These are phyloP conservation scores for Laetiporus sulphureus DNA, from an alignment of 1,284 basidiomycete genomes.

Conservation along the genomic window DNA sequence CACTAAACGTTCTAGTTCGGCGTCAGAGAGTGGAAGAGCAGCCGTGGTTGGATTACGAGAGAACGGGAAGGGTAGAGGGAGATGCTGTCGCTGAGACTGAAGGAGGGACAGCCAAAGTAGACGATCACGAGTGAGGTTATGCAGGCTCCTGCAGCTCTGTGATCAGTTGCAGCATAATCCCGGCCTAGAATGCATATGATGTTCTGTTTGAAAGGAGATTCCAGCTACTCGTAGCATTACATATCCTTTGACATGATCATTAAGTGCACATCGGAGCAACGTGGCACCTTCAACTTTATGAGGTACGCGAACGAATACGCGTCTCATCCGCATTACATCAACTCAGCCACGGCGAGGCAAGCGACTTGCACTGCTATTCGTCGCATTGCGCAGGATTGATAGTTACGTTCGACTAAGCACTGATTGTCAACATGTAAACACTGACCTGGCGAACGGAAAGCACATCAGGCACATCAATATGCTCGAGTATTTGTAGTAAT, in stretches of 20 bases:
- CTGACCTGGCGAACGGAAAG: constrained; percentile 18
- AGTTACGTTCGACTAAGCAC: neutral
- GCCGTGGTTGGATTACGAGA: neutral
- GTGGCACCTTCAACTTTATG: too few relatives aligned
- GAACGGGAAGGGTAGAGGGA: constrained; percentile 13
- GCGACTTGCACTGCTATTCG: too few relatives aligned
- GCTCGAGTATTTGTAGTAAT: constrained; percentile 15
- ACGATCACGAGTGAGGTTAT: constrained; percentile 10
- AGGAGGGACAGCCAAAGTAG: constrained; percentile 18
- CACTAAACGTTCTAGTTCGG: constrained; percentile 11
- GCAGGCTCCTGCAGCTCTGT: neutral
- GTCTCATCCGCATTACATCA: too few relatives aligned
- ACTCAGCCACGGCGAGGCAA: too few relatives aligned
- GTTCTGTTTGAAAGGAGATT: too few relatives aligned
- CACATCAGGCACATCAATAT: constrained; percentile 15
- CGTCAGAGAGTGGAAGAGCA: constrained; percentile 4
- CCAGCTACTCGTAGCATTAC: too few relatives aligned
- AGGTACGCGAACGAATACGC: too few relatives aligned
- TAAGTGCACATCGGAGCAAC: too few relatives aligned
- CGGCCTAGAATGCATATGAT: neutral
- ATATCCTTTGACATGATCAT: too few relatives aligned
- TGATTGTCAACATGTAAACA: neutral
- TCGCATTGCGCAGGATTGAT: neutral
- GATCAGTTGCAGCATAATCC: neutral
- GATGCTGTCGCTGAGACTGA: constrained; percentile 3